Base-by-base conservation (phyloP, 2,329 filamentous ascomycete genomes). In the Diaporthe sp. region DNA sequence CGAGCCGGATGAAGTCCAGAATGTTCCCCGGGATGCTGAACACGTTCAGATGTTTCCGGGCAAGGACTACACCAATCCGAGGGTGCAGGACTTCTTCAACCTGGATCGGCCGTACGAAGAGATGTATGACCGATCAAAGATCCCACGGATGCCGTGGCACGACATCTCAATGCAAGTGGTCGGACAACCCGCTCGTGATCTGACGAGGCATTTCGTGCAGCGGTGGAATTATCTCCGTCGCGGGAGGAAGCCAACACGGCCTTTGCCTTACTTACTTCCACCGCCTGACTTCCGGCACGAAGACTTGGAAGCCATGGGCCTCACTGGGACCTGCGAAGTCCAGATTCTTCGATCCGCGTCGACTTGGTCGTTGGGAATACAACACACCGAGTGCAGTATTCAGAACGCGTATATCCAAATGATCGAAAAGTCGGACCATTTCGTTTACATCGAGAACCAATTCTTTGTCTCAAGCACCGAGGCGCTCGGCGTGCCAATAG, bases 371-470 rank as follows among this genome's bases (percentile, higher is more conserved):
- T 89, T 98, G 2, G 97, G 97, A 22, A 95, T 95, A 19, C 93
- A 95, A 72, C 91, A 95, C 74, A 94, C 93, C 0, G 97, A 99
- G 82, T 93, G 96, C 83, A 98, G 96, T 81, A 98, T 99, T 81
- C 96, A 97, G 88, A 97, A 93, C 77, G 96, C 97, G 4, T 98
- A 98, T 80, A 90, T 97, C 78, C 97, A 97, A 82, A 92, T 97
- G 87, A 99, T 99, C 78, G 93, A 97, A 77, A 93, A 96, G 77
- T 98, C 95, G 2, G 95, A 99, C 63, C 97, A 98, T 82, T 98
- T 98, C 80, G 94, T 98, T 69, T 98, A 99, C 83, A 98, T 98
- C 77, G 97, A 99, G 82, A 99, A 99, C 81, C 97, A 99, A 81
- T 99, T 98, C 84, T 99, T 97, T 86, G 94, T 99, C 82, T 97